Evolutionary conservation across 2,329 filamentous ascomycete species (phyloP).

Genomic region (Paracoccidioides brasiliensis): DNA sequence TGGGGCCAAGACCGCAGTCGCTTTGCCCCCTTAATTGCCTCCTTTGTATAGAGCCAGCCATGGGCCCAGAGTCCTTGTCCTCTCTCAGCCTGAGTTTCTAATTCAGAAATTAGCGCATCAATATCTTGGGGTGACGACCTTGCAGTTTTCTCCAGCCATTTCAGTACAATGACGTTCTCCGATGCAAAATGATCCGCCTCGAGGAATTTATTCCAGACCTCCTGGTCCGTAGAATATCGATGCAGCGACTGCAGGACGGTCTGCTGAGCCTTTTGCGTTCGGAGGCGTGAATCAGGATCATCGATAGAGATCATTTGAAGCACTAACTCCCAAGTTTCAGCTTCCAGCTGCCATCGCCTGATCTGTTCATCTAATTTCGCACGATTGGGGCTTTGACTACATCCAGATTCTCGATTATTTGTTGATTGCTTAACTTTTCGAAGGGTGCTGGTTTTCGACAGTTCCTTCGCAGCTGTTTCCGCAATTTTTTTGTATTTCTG

Average conservation of each 20-base stretch:
- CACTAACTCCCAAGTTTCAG: constrained; percentile 81
- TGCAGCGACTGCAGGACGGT: constrained; percentile 33
- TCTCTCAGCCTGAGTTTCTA: constrained; percentile 62
- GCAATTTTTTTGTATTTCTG: constrained; percentile 49
- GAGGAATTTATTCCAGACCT: constrained; percentile 63
- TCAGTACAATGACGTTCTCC: constrained; percentile 66
- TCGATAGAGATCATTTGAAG: constrained; percentile 59
- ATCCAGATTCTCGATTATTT: background rate
- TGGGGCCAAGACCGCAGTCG: constrained; percentile 56
- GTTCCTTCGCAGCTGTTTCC: constrained; percentile 34
- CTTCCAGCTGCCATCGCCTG: constrained; percentile 63
- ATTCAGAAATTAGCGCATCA: constrained; percentile 60
- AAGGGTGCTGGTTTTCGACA: constrained; percentile 29
- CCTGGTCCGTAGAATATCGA: constrained; percentile 46
- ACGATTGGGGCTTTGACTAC: background rate
- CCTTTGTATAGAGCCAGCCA: constrained; percentile 85
- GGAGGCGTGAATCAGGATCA: constrained; percentile 38
- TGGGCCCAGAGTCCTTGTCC: constrained; percentile 66
- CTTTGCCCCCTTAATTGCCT: constrained; percentile 82
- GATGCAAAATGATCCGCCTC: constrained; percentile 57
- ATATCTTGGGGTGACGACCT: constrained; percentile 55
- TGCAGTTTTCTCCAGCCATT: constrained; percentile 74
- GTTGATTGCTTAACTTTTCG: constrained; percentile 23
- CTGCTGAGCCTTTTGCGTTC: constrained; percentile 28
- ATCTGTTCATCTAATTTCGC: constrained; percentile 29